A percentile compares a stretch with the other conserved stretches of the same genome.
Conservation (phyloP, 176 grass and related monocot species). For the Olyra latifolia region DNA sequence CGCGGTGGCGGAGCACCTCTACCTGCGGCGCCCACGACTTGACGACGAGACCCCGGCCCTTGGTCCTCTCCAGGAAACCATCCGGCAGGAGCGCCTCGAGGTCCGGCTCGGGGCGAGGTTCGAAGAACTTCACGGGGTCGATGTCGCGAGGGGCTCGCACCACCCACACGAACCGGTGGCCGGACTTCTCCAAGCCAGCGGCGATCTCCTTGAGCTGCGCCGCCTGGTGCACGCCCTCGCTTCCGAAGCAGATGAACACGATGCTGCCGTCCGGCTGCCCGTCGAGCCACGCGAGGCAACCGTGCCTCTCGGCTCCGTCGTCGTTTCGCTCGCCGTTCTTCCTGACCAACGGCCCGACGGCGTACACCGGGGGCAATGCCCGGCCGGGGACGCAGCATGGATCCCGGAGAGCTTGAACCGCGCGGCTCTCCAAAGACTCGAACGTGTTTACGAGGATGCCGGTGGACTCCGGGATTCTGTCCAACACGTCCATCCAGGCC, state of each 20-base stretch:
- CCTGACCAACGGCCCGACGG: slow-evolving; percentile 45
- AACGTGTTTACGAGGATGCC: slow-evolving; percentile 49
- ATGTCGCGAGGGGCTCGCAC: slow-evolving; percentile 1
- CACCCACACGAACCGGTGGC: slow-evolving; percentile 48
- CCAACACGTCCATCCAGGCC: background rate
- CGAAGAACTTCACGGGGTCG: background rate
- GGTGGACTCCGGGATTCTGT: background rate
- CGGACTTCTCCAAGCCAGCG: slow-evolving; percentile 37
- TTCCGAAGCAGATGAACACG: slow-evolving; percentile 52
- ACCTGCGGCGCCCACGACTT: slow-evolving; percentile 52
- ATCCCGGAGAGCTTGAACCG: slow-evolving; percentile 22
- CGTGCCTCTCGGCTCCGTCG: background rate
- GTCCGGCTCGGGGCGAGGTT: background rate
- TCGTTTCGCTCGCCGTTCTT: background rate
- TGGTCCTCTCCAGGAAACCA: slow-evolving; percentile 37
- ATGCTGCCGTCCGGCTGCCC: slow-evolving; percentile 34
- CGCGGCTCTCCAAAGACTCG: slow-evolving; percentile 23
- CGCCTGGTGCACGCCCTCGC: background rate
- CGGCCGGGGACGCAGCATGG: background rate
- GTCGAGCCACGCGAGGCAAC: slow-evolving; percentile 48
- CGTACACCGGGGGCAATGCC: slow-evolving; percentile 16
- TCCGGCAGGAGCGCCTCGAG: slow-evolving; percentile 5
- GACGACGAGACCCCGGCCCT: background rate
- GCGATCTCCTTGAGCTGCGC: slow-evolving; percentile 45
- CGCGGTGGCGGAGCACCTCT: slow-evolving; percentile 37